phyloP scores from a whole-genome alignment of 257 asterid genomes.

The Eucommia ulmoides region DNA sequence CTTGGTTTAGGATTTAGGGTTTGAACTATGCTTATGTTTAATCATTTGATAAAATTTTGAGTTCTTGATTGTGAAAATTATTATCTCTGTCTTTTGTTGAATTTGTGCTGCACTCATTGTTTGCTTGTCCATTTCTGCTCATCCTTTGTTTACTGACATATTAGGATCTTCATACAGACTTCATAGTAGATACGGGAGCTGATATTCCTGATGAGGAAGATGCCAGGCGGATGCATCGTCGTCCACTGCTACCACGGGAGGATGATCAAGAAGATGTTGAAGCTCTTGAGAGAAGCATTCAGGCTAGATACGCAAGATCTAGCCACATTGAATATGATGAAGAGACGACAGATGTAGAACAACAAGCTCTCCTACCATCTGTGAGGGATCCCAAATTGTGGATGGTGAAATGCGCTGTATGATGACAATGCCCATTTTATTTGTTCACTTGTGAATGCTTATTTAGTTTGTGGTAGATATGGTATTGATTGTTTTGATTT shows the following conservation, averaged over 20 bases:
- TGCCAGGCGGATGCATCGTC: conserved; percentile 49
- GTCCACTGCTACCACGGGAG: conserved; percentile 72
- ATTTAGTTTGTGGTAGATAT: too few relatives aligned
- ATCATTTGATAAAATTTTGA: background rate
- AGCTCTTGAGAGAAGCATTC: conserved; percentile 59
- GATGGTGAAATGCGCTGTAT: conserved; percentile 99
- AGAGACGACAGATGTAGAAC: conserved; percentile 94
- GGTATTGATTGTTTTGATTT: too few relatives aligned
- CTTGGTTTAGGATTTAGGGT: too few relatives aligned
- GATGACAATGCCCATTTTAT: conserved; percentile 11
- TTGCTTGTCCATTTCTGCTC: background rate
- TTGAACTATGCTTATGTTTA: background rate
- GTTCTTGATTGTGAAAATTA: background rate
- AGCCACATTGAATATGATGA: conserved; percentile 67
- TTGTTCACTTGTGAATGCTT: background rate
- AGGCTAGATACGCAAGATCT: conserved; percentile 65
- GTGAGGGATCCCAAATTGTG: conserved; percentile 94
- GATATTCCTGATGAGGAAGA: conserved; percentile 77
- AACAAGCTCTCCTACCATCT: conserved; percentile 93
- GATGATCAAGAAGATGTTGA: conserved; percentile 86
- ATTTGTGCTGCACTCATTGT: background rate
- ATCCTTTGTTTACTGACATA: conserved; percentile 9
- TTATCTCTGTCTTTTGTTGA: background rate
- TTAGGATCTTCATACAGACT: conserved; percentile 37
- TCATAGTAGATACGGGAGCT: conserved; percentile 51